Conservation (phyloP, 441 rosid genomes). For the Erodium trifolium region DNA sequence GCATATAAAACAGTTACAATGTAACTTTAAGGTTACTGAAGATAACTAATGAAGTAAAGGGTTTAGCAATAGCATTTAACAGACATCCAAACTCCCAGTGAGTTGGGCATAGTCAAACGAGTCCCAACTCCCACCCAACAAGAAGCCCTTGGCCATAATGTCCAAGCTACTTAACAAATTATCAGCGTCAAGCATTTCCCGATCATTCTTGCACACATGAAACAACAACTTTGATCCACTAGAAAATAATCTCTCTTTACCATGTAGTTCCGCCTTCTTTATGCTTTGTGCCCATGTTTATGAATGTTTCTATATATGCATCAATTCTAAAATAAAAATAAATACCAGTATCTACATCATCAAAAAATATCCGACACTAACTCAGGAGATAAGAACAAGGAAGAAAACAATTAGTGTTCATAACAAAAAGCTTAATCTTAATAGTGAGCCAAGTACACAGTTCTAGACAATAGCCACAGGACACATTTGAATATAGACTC, state of each 20-base stretch:
- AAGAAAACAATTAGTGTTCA: not conserved
- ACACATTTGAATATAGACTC: not conserved
- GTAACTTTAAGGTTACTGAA: not conserved
- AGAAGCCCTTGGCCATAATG: not conserved
- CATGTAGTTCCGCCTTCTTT: not conserved
- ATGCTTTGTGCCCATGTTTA: not conserved
- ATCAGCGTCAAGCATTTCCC: not conserved
- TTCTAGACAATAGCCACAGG: not conserved
- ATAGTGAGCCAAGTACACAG: not conserved
- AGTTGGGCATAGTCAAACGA: not conserved
- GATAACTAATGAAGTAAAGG: not conserved
- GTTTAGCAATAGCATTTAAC: not conserved
- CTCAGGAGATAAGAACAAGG: not conserved
- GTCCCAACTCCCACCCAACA: not conserved
- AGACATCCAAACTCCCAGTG: not conserved
- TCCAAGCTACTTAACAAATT: not conserved
- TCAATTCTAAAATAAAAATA: not conserved
- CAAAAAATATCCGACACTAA: not conserved
- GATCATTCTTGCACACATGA: not conserved
- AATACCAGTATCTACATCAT: not conserved
- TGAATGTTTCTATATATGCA: not conserved
- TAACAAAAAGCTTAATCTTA: not conserved
- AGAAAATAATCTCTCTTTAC: conserved; percentile 5
- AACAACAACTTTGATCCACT: not conserved
- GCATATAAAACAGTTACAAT: not conserved